phyloP scores from a whole-genome alignment of 2,329 filamentous ascomycete genomes.

The Talaromyces islandicus region DNA sequence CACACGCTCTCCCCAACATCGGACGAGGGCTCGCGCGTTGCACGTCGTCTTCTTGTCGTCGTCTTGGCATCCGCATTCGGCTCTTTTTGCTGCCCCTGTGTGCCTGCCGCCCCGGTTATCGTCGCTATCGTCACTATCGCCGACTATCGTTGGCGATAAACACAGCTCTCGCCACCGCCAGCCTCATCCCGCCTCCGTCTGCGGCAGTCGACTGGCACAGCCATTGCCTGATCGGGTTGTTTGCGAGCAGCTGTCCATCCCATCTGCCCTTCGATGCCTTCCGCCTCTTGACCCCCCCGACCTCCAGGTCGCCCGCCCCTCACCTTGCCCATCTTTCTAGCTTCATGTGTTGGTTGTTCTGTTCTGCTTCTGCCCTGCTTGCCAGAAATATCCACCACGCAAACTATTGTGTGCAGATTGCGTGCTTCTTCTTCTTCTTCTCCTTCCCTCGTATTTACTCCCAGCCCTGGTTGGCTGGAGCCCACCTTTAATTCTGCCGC shows the following conservation, averaged over 20 bases:
- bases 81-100: neutral
- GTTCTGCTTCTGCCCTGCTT: neutral
- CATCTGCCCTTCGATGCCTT: conserved; percentile 4
- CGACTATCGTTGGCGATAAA: neutral
- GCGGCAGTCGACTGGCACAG: neutral
- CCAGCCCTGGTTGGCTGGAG: neutral
- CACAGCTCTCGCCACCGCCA: neutral
- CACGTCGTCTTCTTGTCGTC: neutral
- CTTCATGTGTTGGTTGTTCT: neutral
- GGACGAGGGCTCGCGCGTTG: neutral
- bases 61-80: neutral
- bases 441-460: neutral
- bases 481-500: neutral
- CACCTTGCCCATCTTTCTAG: neutral
- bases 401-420: neutral
- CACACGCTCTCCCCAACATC: neutral
- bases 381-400: neutral
- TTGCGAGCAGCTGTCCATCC: neutral
- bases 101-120: neutral
- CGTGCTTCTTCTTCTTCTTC: neutral
- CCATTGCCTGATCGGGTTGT: neutral
- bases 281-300: conserved; percentile 14
- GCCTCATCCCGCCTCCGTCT: neutral
- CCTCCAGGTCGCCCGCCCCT: conserved; percentile 15
- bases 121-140: neutral